Conservation (phyloP, 1,284 basidiomycete genomes). For the Melampsora americana region DNA sequence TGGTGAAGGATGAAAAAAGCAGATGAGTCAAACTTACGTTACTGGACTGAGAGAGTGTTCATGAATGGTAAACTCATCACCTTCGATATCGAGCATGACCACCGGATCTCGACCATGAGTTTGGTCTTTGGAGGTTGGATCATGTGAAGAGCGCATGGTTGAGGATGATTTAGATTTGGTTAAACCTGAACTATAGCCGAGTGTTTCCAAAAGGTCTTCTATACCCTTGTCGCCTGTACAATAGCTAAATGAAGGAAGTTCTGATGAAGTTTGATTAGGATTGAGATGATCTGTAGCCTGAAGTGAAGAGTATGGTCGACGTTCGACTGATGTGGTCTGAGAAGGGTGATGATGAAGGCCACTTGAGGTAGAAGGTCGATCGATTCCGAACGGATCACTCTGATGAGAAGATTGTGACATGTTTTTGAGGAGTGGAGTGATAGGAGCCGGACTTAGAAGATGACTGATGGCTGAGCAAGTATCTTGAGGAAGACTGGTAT, state of each 20-base stretch:
- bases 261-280: background rate
- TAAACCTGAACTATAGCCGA: conserved; percentile 20
- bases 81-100: conserved; percentile 33
- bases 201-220: conserved; percentile 38
- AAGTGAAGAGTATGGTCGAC: background rate
- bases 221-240: conserved; percentile 32
- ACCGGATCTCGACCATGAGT: conserved; percentile 11
- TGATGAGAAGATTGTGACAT: background rate
- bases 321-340: background rate
- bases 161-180: conserved; percentile 1
- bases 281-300: background rate
- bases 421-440: background rate
- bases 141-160: background rate
- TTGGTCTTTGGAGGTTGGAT: background rate
- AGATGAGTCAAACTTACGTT: conserved; percentile 36
- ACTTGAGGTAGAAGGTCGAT: background rate
- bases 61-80: conserved; percentile 37
- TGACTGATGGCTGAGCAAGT: background rate
- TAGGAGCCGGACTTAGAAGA: background rate
- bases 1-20: background rate
- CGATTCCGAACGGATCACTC: conserved; percentile 9
- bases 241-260: conserved; percentile 30
- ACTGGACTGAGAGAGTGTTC: conserved; percentile 44
- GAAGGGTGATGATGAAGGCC: background rate
- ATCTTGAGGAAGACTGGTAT: conserved; percentile 22